These are phyloP conservation scores for Coelastrella sp. DNA, from an alignment of 139 green algal genomes.

Conservation along the genomic window DNA sequence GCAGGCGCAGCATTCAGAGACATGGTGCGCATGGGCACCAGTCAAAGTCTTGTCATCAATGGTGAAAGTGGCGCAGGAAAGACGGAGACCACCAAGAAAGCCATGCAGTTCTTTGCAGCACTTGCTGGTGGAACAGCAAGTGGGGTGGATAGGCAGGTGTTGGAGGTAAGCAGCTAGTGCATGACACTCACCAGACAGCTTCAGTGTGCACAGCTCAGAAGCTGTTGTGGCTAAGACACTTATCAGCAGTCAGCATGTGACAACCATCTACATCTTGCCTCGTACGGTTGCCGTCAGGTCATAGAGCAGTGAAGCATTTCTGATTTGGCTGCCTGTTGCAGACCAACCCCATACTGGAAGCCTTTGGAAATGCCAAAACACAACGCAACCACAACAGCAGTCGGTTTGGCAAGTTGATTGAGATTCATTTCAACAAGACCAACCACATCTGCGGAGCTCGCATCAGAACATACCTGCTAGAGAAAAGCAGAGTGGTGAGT, in stretches of 20 bases:
- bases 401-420: conserved; percentile 95
- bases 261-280: too few relatives aligned
- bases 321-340: conserved; percentile 60
- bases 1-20: conserved; percentile 84
- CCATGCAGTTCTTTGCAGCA: conserved; percentile 92
- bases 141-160: conserved; percentile 78
- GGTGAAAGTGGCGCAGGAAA: conserved; percentile 81
- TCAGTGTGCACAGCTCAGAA: too few relatives aligned
- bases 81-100: conserved; percentile 97
- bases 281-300: too few relatives aligned
- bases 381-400: conserved; percentile 94
- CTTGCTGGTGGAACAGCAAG: conserved; percentile 74
- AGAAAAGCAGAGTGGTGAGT: conserved; percentile 74
- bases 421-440: conserved; percentile 83
- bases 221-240: too few relatives aligned
- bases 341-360: conserved; percentile 95
- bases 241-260: too few relatives aligned
- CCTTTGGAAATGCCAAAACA: conserved; percentile 97
- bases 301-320: too few relatives aligned
- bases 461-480: conserved; percentile 94
- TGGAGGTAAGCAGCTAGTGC: conserved; percentile 67
- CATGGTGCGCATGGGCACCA: conserved; percentile 72
- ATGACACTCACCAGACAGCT: too few relatives aligned
- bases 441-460: conserved; percentile 79
- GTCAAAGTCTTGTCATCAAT: conserved; percentile 70